Conservation (phyloP, 225 moss, liverwort and hornwort genomes). For the Straminergon stramineum region DNA sequence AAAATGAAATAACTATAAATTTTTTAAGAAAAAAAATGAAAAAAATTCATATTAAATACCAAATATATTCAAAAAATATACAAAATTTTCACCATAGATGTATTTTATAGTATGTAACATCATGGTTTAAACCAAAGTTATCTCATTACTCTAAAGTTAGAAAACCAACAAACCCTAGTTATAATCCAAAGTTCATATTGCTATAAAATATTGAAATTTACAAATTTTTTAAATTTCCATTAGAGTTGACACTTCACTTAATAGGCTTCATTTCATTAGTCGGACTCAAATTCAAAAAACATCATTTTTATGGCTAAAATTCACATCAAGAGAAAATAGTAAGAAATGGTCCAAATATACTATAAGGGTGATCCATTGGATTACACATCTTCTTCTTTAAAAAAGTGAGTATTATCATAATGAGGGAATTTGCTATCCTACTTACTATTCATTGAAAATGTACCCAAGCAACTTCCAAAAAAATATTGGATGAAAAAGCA, state of each 20-base stretch:
- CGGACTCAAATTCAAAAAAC: no score
- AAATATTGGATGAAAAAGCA: neutral
- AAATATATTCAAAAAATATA: neutral
- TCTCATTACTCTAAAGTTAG: neutral
- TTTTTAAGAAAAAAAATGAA: neutral
- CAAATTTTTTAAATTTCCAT: no score
- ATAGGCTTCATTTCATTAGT: no score
- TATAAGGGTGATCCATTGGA: no score
- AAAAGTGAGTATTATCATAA: no score
- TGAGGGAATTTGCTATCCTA: neutral
- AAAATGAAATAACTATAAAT: neutral
- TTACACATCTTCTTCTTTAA: no score
- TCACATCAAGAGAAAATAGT: no score
- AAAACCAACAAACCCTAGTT: neutral
- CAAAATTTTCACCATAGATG: neutral
- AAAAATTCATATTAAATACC: neutral
- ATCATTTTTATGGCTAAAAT: no score
- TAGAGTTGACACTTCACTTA: no score
- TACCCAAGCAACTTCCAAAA: neutral
- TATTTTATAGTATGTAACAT: neutral
- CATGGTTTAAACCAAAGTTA: neutral
- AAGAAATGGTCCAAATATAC: no score
- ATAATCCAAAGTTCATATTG: neutral
- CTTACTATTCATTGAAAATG: neutral
- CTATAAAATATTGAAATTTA: no score